Evolutionary conservation across 2,329 filamentous ascomycete genomes (phyloP).

Genomic region (Trichoderma afroharzianum): DNA sequence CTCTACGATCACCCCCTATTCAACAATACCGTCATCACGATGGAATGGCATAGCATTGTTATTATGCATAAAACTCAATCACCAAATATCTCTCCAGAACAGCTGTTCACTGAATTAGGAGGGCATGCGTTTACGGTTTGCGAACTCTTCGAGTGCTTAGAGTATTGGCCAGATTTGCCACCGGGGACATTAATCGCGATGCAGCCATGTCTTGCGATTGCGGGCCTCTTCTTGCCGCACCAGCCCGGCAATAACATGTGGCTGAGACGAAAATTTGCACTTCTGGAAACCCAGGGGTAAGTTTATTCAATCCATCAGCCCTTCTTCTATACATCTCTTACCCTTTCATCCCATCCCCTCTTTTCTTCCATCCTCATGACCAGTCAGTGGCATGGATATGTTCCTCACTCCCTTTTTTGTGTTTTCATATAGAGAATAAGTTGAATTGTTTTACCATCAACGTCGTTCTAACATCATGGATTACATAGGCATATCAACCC

Average conservation of each 20-base stretch:
- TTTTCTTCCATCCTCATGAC: not conserved
- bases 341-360: not conserved
- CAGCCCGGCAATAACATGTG: constrained; percentile 72
- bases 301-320: constrained; percentile 26
- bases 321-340: not conserved
- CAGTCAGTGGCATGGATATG: not conserved
- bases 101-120: constrained; percentile 52
- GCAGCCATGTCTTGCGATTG: constrained; percentile 73
- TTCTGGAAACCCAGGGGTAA: constrained; percentile 76
- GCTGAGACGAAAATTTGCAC: constrained; percentile 74
- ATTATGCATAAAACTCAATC: constrained; percentile 79
- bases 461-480: not conserved
- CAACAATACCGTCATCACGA: constrained; percentile 67
- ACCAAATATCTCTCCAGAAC: constrained; percentile 51
- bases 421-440: not conserved
- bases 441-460: not conserved
- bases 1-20: constrained; percentile 70
- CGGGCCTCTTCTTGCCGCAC: constrained; percentile 73
- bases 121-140: constrained; percentile 66
- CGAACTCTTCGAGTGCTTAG: constrained; percentile 75
- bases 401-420: not conserved
- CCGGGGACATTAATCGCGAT: constrained; percentile 68
- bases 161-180: constrained; percentile 66
- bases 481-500: constrained; percentile 77
- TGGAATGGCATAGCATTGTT: constrained; percentile 75